Evolutionary conservation across 805 yeast species (phyloP).

Genomic region (Candida insectalens): DNA sequence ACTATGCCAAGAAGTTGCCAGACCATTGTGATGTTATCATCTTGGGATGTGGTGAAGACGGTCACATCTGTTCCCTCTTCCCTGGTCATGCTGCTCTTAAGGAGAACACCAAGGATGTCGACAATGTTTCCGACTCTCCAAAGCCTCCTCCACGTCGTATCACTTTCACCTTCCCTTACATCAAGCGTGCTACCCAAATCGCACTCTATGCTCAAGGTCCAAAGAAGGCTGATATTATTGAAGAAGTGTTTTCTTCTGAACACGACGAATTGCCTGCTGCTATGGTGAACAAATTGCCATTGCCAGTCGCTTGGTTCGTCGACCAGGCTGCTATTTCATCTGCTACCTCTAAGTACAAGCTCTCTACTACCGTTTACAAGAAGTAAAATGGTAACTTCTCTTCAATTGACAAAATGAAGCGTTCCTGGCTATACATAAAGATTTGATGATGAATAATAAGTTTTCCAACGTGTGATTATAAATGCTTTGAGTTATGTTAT

Average conservation of each 20-base stretch:
- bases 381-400: too few species aligned
- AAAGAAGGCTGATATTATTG: conserved; percentile 65
- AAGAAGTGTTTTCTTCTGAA: conserved; percentile 47
- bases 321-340: conserved; percentile 68
- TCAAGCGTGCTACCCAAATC: conserved; percentile 42
- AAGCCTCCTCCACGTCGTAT: conserved; percentile 92
- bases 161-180: conserved; percentile 75
- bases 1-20: conserved; percentile 55
- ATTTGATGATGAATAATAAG: too few species aligned
- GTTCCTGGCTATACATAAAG: too few species aligned
- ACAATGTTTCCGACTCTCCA: conserved; percentile 73
- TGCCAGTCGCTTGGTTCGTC: conserved; percentile 69
- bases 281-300: conserved; percentile 52
- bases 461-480: too few species aligned
- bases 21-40: conserved; percentile 52
- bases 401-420: too few species aligned
- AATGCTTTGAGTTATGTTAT: too few species aligned
- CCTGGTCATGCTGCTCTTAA: conserved; percentile 68
- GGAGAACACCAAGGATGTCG: conserved; percentile 43
- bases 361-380: too few species aligned
- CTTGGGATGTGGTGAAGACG: conserved; percentile 93
- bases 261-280: conserved; percentile 53
- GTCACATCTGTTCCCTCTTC: conserved; percentile 89
- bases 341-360: too few species aligned
- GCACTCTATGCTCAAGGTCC: conserved; percentile 89